Percentiles rank a stretch among this genome's conserved stretches.
Evolutionary conservation across 164 flowering plant genomes (phyloP).

Genomic region (Berberis thunbergii): DNA sequence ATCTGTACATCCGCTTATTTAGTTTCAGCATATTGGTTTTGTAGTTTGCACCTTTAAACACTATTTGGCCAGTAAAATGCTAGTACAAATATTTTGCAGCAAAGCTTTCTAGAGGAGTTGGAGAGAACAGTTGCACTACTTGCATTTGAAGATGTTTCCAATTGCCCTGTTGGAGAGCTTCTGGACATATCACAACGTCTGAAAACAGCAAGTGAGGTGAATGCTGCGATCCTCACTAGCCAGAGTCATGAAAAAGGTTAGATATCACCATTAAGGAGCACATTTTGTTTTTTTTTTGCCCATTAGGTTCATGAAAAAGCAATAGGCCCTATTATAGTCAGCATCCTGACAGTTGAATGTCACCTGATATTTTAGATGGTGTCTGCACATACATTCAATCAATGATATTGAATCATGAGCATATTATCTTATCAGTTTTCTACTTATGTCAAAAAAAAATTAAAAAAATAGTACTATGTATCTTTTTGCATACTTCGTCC

Average conservation of each 20-base stretch:
- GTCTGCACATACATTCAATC: too few relatives aligned
- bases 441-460: too few relatives aligned
- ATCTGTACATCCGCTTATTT: background rate
- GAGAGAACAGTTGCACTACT: slow-evolving; percentile 85
- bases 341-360: background rate
- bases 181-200: slow-evolving; percentile 84
- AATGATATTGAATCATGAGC: too few relatives aligned
- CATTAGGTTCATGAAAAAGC: too few relatives aligned
- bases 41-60: too few relatives aligned
- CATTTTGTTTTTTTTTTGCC: too few relatives aligned
- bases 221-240: slow-evolving; percentile 97
- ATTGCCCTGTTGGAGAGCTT: slow-evolving; percentile 85
- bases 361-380: background rate
- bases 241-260: slow-evolving; percentile 97
- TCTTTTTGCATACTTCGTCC: too few relatives aligned
- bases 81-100: slow-evolving; percentile 37
- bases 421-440: too few relatives aligned
- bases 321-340: background rate
- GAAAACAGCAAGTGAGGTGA: slow-evolving; percentile 94
- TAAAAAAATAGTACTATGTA: too few relatives aligned
- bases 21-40: background rate
- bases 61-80: background rate
- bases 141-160: slow-evolving; percentile 85
- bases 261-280: background rate
- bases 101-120: slow-evolving; percentile 84